These are phyloP conservation scores for Cyclocybe cylindracea DNA, from an alignment of 768 basidiomycete species.

Conservation along the genomic window DNA sequence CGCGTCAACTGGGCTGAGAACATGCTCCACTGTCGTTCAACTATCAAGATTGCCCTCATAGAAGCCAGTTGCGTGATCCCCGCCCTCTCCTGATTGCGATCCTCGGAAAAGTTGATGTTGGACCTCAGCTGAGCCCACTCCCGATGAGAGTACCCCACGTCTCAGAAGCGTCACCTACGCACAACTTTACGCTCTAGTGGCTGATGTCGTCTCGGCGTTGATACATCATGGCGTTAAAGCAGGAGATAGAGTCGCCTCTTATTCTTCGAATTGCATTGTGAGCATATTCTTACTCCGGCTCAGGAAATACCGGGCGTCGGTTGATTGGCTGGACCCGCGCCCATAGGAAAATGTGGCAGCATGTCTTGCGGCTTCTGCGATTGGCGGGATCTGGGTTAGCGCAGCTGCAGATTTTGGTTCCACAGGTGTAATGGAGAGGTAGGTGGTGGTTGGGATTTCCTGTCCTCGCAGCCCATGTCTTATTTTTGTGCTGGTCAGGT, in stretches of 20 bases:
- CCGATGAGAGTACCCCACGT: slow-evolving; percentile 42
- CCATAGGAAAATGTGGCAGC: slow-evolving; percentile 67
- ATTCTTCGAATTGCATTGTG: slow-evolving; percentile 79
- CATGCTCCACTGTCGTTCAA: slow-evolving; percentile 62
- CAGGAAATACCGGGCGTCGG: slow-evolving; percentile 6
- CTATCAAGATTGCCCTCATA: slow-evolving; percentile 63
- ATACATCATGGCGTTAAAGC: slow-evolving; percentile 50
- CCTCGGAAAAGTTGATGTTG: slow-evolving; percentile 5
- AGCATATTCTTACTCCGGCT: slow-evolving; percentile 24
- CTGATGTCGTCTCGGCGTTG: slow-evolving; percentile 59
- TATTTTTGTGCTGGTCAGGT: slow-evolving; percentile 34
- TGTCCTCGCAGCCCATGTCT: background rate
- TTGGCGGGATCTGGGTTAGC: slow-evolving; percentile 83
- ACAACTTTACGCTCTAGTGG: slow-evolving; percentile 57
- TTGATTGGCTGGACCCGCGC: slow-evolving; percentile 1
- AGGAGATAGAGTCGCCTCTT: slow-evolving; percentile 76
- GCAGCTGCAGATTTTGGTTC: slow-evolving; percentile 85
- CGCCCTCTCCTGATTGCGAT: slow-evolving; percentile 10
- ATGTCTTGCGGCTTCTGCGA: slow-evolving; percentile 66
- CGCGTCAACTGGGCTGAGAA: slow-evolving; percentile 82
- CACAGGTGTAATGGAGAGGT: slow-evolving; percentile 76
- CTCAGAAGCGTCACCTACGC: slow-evolving; percentile 53
- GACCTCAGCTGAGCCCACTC: slow-evolving; percentile 61
- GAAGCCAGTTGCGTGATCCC: slow-evolving; percentile 59
- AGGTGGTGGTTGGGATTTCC: slow-evolving; percentile 2